Base-by-base conservation (phyloP, 1,284 basidiomycete species). In the Sporisorium graminicola region DNA sequence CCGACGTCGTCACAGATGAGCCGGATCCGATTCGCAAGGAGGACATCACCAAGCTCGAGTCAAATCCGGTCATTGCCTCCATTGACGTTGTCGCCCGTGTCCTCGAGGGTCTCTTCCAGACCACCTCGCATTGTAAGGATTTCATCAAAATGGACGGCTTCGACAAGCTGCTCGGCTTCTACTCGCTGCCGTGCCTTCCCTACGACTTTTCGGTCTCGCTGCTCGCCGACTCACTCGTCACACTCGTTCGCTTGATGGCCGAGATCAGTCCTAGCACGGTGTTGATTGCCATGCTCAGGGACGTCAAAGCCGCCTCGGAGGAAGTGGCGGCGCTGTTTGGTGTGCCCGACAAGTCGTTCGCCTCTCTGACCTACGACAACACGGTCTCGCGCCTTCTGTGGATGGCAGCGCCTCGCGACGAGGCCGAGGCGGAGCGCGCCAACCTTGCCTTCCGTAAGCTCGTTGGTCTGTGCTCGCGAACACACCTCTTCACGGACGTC, bases 91-190 rank as follows among this genome's bases (percentile, higher is more conserved):
- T 75, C 43, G 75, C 83, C 13, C 84, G 83, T 44, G 84, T 85
- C 73, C 88, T 98, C 61, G 94, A 96, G 83, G 95, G 95, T 10
- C 89, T 99, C 52, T 95, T 99, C 87, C 94, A 96, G 81, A 95
- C 91, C 89, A 37, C 91, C 10, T 74, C 91, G 35, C 94, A 98
- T 84, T 94, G 93, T 88, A 91, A 91, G 70, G 96, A 98, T 77
- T 98, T 99, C 85, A 90, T 98, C 74, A 89, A 90, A 57, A 89
- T 90, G 3, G 92, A 93, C 65, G 93, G 94, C 14, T 88, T 98
- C 18, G 89, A 91, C 46, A 89, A 90, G 61, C 87, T 99, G 26
- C 91, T 94, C 56, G 89, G 89, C 67, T 88, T 98, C 29, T 93
- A 94, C 56, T 89, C 90, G 35, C 88, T 96, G 31, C 93, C 95